phyloP scores from a whole-genome alignment of 2,329 filamentous ascomycete genomes.

The Elsinoe ampelina region DNA sequence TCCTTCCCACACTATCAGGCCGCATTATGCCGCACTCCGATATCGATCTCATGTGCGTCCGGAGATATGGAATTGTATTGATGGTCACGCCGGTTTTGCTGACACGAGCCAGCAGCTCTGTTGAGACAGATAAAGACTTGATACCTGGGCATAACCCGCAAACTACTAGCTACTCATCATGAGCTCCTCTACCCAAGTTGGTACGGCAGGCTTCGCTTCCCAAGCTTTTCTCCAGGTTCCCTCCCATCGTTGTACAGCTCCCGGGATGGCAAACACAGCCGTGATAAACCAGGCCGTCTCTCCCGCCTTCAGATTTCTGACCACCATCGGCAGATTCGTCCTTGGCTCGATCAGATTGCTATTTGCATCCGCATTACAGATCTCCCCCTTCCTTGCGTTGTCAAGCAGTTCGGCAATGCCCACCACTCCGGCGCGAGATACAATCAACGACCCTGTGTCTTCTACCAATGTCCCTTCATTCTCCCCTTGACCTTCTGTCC shows the following conservation, averaged over 20 bases:
- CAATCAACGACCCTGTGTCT: constrained; percentile 30
- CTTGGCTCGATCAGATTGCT: constrained; percentile 65
- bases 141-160: not conserved
- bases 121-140: not conserved
- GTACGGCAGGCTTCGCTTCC: constrained; percentile 25
- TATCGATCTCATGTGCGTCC: no score
- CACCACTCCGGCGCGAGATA: constrained; percentile 42
- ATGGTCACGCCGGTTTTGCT: no score
- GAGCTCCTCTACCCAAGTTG: constrained; percentile 21
- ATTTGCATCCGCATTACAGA: constrained; percentile 70
- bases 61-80: no score
- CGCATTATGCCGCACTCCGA: no score
- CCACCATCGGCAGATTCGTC: constrained; percentile 61
- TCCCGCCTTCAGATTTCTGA: constrained; percentile 50
- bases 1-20: no score
- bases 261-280: constrained; percentile 61
- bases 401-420: constrained; percentile 40
- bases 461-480: constrained; percentile 36
- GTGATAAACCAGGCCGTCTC: constrained; percentile 58
- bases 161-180: constrained; percentile 2
- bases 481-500: constrained; percentile 22
- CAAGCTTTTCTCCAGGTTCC: constrained; percentile 46
- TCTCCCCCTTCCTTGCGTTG: constrained; percentile 45
- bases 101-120: no score
- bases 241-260: constrained; percentile 43